A percentile compares a stretch with the other conserved stretches of the same genome.
These are phyloP conservation scores for Solanum neorickii DNA, from an alignment of 257 asterid species.

Conservation along the genomic window DNA sequence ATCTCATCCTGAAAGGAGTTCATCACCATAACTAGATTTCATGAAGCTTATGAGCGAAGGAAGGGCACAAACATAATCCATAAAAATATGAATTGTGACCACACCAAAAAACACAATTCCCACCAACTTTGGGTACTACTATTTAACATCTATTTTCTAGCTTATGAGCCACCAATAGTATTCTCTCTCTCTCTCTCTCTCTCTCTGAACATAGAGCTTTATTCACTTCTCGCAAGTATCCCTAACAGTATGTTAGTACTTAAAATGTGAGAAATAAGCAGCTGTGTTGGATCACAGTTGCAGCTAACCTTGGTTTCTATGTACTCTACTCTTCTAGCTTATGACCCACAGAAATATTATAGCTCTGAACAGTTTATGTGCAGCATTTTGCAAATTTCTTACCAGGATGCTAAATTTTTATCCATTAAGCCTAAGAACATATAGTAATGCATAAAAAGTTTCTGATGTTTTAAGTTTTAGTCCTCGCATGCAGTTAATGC, in stretches of 20 bases:
- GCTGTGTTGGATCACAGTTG: background rate
- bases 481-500: background rate
- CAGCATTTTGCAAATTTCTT: background rate
- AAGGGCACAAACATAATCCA: background rate
- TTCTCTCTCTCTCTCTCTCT: background rate
- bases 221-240: background rate
- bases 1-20: background rate
- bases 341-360: background rate
- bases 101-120: background rate
- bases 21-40: background rate
- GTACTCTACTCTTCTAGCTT: background rate
- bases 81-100: background rate
- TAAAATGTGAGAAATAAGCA: background rate
- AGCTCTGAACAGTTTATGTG: background rate
- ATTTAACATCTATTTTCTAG: background rate
- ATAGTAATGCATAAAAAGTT: background rate
- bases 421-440: background rate
- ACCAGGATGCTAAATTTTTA: background rate
- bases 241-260: background rate
- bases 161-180: background rate
- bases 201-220: background rate
- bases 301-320: background rate
- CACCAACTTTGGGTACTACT: background rate
- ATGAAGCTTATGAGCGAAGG: background rate
- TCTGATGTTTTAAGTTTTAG: background rate